Evolutionary conservation across 306 rosid species (phyloP).

Genomic region (Vigna unguiculata): DNA sequence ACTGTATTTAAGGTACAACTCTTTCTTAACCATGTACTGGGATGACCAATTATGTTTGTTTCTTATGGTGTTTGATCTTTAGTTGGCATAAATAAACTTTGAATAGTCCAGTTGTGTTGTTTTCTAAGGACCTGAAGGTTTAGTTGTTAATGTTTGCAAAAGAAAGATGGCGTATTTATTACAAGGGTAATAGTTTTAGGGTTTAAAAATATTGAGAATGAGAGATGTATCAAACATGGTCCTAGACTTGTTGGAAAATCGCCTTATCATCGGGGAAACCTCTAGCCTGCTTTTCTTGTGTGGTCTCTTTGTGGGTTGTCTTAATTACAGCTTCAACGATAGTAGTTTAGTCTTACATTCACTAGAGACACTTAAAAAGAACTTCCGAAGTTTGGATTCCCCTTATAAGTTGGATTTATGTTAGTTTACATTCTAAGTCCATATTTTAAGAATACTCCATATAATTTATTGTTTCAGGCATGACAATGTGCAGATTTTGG

Average conservation of each 20-base stretch:
- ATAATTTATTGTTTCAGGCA: slow-evolving; percentile 69
- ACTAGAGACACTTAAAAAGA: neutral
- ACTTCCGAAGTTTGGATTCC: neutral
- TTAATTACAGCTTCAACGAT: no score
- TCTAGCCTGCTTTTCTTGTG: no score
- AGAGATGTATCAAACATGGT: slow-evolving; percentile 4
- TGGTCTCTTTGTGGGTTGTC: neutral
- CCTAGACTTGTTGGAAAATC: neutral
- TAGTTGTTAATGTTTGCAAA: slow-evolving; percentile 23
- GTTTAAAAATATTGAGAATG: slow-evolving; percentile 11
- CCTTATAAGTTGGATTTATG: neutral
- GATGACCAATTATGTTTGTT: slow-evolving; percentile 36
- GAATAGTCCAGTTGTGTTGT: slow-evolving; percentile 17
- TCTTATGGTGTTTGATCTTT: slow-evolving; percentile 34
- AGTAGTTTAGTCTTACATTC: neutral
- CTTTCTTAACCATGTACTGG: slow-evolving; percentile 44
- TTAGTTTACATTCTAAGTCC: neutral
- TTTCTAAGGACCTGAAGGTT: slow-evolving; percentile 36
- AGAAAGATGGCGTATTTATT: slow-evolving; percentile 18
- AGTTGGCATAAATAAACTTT: slow-evolving; percentile 10
- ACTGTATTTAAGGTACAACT: slow-evolving; percentile 72
- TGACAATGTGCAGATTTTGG: slow-evolving; percentile 82
- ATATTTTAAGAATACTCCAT: slow-evolving; percentile 7
- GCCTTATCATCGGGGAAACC: no score
- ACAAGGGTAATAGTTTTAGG: slow-evolving; percentile 37